Evolutionary conservation across 2,329 filamentous ascomycete species (phyloP), one percentile per base, ranked within the genome.

Genomic region (Talaromyces sp.): DNA sequence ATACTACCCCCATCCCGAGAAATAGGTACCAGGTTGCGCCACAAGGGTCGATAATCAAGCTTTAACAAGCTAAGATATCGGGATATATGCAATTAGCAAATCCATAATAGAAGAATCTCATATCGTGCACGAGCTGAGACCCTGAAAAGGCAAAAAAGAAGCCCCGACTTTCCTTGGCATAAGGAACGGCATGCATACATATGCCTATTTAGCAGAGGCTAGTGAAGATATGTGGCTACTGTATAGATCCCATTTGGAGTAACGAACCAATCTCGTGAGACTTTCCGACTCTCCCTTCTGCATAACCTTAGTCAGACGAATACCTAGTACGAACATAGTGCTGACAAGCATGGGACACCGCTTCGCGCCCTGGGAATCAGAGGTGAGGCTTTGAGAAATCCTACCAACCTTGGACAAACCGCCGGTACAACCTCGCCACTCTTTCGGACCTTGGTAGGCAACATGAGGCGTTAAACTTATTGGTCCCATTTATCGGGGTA

Each of bases 271-370:
- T n/a, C 27, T 2, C 8, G n/a, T 16, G 4, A 16, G 8, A 32
- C 16, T 32, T 10, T 19, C 20, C n/a, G 22, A 16, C 16, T 27
- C 22, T 24, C 24, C 24, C 24, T 27, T 43, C 14, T 27, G 24
- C 24, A 43, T 33, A 14, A 11, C 16, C 42, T 45, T 35, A 45
- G 42, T 45, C 17, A 45, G 42, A 39, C 36, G 20, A 11, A 11
- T 13, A 43, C 44, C 48, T 52, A 59, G 50, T 47, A 61, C 54
- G 51, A 61, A 56, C 56, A 57, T 51, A 59, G 58, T 61, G 54
- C 58, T 62, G 54, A 61, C 55, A 20, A 49, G 20, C 33, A 36
- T 47, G 36, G 52, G 56, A 57, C 57, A 57, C 53, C 54, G 33
- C 36, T 11, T 47, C 29, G 36, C 20, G 43, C 36, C 16, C 8